Percentiles rank a stretch among this genome's conserved stretches.
Conservation (phyloP, 768 basidiomycete species). For the Kwoniella mangroviensis region DNA sequence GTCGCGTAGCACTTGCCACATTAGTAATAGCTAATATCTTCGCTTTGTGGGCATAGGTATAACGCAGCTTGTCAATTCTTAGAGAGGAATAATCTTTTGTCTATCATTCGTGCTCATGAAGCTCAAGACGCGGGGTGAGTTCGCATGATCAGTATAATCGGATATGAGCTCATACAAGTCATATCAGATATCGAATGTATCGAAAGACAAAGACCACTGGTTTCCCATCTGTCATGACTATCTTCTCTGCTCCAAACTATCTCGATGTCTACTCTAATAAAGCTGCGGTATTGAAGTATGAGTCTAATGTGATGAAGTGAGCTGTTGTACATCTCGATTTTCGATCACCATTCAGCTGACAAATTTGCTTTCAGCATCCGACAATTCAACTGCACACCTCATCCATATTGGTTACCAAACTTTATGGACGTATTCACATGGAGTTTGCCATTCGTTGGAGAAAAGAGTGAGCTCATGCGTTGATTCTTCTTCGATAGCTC, state of each 20-base stretch:
- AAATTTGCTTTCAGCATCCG: slow-evolving; percentile 64
- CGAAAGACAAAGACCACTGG: slow-evolving; percentile 97
- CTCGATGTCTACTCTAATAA: slow-evolving; percentile 99
- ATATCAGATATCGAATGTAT: slow-evolving; percentile 88
- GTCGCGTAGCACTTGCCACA: not conserved
- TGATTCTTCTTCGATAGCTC: not conserved
- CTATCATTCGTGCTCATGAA: slow-evolving; percentile 97
- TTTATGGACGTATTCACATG: slow-evolving; percentile 99
- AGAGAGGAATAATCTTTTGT: slow-evolving; percentile 93
- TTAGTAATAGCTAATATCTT: not conserved
- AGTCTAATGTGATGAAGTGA: slow-evolving; percentile 93
- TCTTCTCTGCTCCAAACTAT: slow-evolving; percentile 97
- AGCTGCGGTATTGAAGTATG: slow-evolving; percentile 97
- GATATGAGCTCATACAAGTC: not conserved
- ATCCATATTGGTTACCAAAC: slow-evolving; percentile 98
- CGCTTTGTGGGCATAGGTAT: slow-evolving; percentile 65
- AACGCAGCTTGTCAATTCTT: slow-evolving; percentile 96
- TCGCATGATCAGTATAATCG: not conserved
- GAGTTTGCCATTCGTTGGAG: slow-evolving; percentile 96
- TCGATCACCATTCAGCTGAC: slow-evolving; percentile 12
- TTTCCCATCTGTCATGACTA: slow-evolving; percentile 99
- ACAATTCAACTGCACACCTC: slow-evolving; percentile 92
- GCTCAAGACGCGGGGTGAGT: slow-evolving; percentile 96
- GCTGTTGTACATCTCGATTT: slow-evolving; percentile 13
- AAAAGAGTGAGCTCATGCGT: slow-evolving; percentile 74